Evolutionary conservation across 805 yeast genomes (phyloP), one percentile per base, ranked within the genome.

Genomic region (Candida ulmi): DNA sequence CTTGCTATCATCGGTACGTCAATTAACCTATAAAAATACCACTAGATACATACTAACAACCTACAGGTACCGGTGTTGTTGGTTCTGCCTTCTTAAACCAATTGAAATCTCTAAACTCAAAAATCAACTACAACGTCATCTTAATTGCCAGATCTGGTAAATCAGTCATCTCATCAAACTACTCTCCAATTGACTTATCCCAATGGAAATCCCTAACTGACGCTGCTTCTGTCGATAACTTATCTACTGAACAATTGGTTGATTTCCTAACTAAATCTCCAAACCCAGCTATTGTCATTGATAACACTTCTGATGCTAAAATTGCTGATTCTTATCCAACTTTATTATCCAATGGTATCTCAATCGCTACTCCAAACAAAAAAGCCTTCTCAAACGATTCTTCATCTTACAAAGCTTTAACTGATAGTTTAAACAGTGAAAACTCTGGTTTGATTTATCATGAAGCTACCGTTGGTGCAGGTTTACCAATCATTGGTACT

Each of bases 401-500:
- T 45, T 61, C 68, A 18, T 65, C 80, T 11, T 93, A 98, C 97
- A 75, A 86, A 41, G 71, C 74, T 37, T 86, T 86, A 54, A 57
- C 61, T 27, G 63, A 64, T 37, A 74, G 83, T 27, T 72, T 31
- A 21, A 4, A 69, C 29, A 64, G 68, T 30, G 71, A 74, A 35
- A 67, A 69, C 28, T 70, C 74, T 34, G 80, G 80, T 36, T 71
- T 91, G 47, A 95, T 88, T 33, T 91, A 88, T 72, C 99, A 93
- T 59, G 99, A 93, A 72, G 95, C 99, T 37, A 88, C 97, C 8
- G 98, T 93, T 43, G 98, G 98, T 58, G 99, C 99, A 32, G 99
- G 98, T 42, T 74, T 93, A 61, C 99, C 99, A 44, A 79, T 93
- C 46, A 81, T 93, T 54, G 82, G 88, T 35, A 84, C 96, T 37